Base-by-base conservation (phyloP, 805 yeast genomes). In the Cyberlindnera xylosilytica region DNA sequence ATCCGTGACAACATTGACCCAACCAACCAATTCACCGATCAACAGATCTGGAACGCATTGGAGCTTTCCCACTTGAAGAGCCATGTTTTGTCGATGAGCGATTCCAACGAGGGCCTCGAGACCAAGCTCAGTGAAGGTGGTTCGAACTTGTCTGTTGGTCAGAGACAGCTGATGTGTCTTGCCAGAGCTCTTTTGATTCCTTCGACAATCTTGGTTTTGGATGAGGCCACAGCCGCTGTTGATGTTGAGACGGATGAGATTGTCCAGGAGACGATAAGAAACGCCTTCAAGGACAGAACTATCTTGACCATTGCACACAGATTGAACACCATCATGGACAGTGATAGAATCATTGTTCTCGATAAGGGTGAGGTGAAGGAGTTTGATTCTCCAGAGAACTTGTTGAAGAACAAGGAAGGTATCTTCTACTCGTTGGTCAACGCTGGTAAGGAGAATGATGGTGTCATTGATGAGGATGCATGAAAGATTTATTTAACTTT, bases 1-100 rank as follows among this genome's bases (percentile, higher is more conserved):
- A 68, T 89, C 11, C 73, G 96, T 54, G 84, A 87, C 36, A 89
- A 89, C 61, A 72, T 91, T 52, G 98, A 91, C 62, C 98, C 98
- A 20, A 78, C 84, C 2, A 67, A 73, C 17, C 68, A 66, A 39
- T 79, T 78, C 58, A 65, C 76, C 4, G 96, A 88, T 61, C 83
- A 81, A n/a, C 76, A 82, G 47, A 71, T 89, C n/a, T 88, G 96
- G 96, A 68, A 71, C 22, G 93, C 83, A 0, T 68, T 89, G 41
- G 88, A 83, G 53, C 67, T 87, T 34, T 78, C 96, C 0, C 95
- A 88, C 59, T 69, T 89, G 66, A 82, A 83, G 56, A 68, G 68
- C 3, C 93, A 85, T 54, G 68, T 89, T 13, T 48, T 67, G 36
- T 65, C 73, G 1, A 80, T 72, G 49, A 77, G 74, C 41, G 81